Evolutionary conservation across 805 yeast species (phyloP), one percentile per base, ranked within the genome.

Genomic region (Sungouiozyma intestinalis): DNA sequence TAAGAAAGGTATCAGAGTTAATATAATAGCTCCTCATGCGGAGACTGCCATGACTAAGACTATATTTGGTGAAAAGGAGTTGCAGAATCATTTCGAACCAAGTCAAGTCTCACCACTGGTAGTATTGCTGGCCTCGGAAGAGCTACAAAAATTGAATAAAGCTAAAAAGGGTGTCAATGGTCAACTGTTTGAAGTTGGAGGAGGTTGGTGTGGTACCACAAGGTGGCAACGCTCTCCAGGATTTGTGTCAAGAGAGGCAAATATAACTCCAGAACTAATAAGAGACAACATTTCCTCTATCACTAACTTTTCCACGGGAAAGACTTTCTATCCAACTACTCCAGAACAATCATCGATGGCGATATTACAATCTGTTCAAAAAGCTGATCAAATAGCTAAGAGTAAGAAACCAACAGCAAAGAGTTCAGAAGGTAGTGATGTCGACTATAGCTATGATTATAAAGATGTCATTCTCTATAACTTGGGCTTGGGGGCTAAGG

Each of bases 21-120:
- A 88, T 59, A 76, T 78, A 32, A 79, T 87, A 61, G 97, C 98
- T 20, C 98, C 98, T 41, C 96, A 90, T 62, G 97, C 97, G 21
- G 97, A 90, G 58, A 90, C 98, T 36, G 88, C 94, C 44, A 90
- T 90, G 98, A 90, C 98, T 21, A 75, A 77, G 56, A 83, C 95
- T 4, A 79, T 90, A 38, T 84, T 90, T 67, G 74, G 77, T 38
- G 81, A 79, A 38, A 78, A 77, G 47, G 94, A 90, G 64, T 74
- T 81, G 52, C 37, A 46, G 13, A 85, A 85, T 65, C 77, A 80
- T 53, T 86, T 81, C 65, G 85, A 85, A 53, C 88, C 97, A 4
- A 76, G 79, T 40, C 85, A 78, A 62, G 96, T 90, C 38, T 92
- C 97, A 1, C 98, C 98, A 44, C 70, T 88, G 48, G 76, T 86